Conservation (phyloP, 495 filamentous ascomycete genomes). For the Tuber indicum region DNA sequence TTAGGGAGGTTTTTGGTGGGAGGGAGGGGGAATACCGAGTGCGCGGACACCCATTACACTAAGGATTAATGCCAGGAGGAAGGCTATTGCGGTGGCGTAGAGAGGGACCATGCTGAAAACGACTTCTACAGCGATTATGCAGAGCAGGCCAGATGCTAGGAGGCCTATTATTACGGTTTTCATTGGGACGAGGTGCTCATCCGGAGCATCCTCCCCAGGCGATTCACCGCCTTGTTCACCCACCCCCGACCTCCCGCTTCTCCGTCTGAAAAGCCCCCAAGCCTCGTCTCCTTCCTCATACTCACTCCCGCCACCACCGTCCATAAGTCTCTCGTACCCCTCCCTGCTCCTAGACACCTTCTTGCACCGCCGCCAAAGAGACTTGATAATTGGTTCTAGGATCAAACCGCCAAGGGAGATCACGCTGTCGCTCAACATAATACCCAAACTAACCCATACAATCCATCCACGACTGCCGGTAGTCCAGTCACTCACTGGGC, state of each 20-base stretch:
- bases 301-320: background rate
- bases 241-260: background rate
- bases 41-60: slow-evolving; percentile 95
- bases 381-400: slow-evolving; percentile 43
- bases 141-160: slow-evolving; percentile 67
- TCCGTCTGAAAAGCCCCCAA: slow-evolving; percentile 10
- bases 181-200: slow-evolving; percentile 71
- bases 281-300: slow-evolving; percentile 13
- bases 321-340: slow-evolving; percentile 24
- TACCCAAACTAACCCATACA: slow-evolving; percentile 87
- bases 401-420: slow-evolving; percentile 80
- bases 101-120: slow-evolving; percentile 65
- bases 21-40: slow-evolving; percentile 46
- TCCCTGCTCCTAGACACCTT: background rate
- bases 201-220: slow-evolving; percentile 67
- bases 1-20: background rate
- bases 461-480: slow-evolving; percentile 96
- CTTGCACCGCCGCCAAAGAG: background rate
- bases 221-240: slow-evolving; percentile 25
- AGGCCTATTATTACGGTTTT: slow-evolving; percentile 67
- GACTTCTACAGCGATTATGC: slow-evolving; percentile 68
- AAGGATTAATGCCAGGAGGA: slow-evolving; percentile 78
- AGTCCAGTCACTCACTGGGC: slow-evolving; percentile 77
- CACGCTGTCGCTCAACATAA: slow-evolving; percentile 92
- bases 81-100: slow-evolving; percentile 70